Evolutionary conservation across 495 filamentous ascomycete genomes (phyloP).

Genomic region (Hypoxylon subgilvum): DNA sequence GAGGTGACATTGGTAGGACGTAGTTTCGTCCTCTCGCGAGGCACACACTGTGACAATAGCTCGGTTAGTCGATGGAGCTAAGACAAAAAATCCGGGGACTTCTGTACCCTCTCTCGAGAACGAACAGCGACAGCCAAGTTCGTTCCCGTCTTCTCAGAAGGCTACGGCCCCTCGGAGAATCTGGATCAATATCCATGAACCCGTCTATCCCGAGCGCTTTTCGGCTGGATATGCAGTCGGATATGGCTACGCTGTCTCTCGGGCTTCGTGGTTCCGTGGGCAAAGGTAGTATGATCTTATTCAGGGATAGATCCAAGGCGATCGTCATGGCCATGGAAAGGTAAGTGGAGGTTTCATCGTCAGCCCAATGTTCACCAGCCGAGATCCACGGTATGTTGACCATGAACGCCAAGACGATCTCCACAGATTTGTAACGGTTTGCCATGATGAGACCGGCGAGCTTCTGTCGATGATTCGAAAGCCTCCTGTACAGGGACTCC

Average conservation of each 20-base stretch:
- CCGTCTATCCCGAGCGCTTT: constrained; percentile 70
- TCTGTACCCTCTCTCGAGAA: constrained; percentile 71
- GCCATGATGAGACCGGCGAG: constrained; percentile 66
- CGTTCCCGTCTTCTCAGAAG: constrained; percentile 69
- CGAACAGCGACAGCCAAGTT: constrained; percentile 73
- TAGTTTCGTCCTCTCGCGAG: constrained; percentile 71
- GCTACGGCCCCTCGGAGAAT: constrained; percentile 62
- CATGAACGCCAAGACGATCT: constrained; percentile 77
- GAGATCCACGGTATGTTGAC: constrained; percentile 80
- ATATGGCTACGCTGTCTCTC: constrained; percentile 58
- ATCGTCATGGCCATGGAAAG: constrained; percentile 72
- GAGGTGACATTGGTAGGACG: constrained; percentile 66
- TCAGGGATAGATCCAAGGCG: constrained; percentile 70
- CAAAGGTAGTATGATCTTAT: constrained; percentile 68
- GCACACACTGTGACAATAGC: constrained; percentile 59
- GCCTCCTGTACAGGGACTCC: constrained; percentile 65
- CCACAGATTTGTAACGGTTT: constrained; percentile 67
- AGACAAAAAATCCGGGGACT: not conserved
- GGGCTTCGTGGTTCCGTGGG: constrained; percentile 56
- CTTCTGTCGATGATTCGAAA: constrained; percentile 67
- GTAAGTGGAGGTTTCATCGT: constrained; percentile 75
- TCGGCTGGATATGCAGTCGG: constrained; percentile 70
- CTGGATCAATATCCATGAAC: constrained; percentile 66
- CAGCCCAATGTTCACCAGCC: constrained; percentile 67
- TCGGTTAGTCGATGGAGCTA: constrained; percentile 17